Conservation (phyloP, 192 early-diverging fungal species). For the Podila horticola region DNA sequence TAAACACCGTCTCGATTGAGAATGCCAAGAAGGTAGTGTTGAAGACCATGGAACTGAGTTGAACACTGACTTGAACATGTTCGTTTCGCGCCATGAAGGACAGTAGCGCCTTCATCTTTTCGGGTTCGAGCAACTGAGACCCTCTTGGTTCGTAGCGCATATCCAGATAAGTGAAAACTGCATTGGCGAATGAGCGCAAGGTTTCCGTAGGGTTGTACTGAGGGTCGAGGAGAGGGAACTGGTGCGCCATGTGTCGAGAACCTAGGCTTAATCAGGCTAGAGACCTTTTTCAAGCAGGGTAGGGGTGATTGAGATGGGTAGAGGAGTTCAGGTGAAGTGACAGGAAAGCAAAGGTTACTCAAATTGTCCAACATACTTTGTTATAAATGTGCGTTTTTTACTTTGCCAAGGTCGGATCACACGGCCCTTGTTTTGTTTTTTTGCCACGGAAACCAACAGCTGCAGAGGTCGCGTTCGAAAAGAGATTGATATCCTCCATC, state of each 20-base stretch:
- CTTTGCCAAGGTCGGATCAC: too few relatives aligned
- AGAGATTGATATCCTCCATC: too few relatives aligned
- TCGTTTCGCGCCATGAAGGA: conserved; percentile 1
- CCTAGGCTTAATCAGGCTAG: too few relatives aligned
- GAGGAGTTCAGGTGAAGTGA: too few relatives aligned
- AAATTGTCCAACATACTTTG: too few relatives aligned
- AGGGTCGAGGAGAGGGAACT: conserved; percentile 23
- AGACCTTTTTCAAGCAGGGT: too few relatives aligned
- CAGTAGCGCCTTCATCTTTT: conserved; percentile 30
- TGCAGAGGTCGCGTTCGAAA: too few relatives aligned
- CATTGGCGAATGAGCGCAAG: conserved; percentile 24
- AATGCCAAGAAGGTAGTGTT: conserved; percentile 12
- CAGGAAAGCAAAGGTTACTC: too few relatives aligned
- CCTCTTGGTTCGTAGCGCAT: conserved; percentile 25
- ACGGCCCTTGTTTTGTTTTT: too few relatives aligned
- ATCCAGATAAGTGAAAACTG: conserved; percentile 26
- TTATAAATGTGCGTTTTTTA: too few relatives aligned
- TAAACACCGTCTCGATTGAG: conserved; percentile 30
- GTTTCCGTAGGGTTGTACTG: conserved; percentile 36
- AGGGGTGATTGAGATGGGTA: too few relatives aligned
- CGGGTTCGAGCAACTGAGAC: conserved; percentile 24
- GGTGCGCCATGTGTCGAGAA: conserved; percentile 9
- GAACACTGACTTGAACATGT: background rate
- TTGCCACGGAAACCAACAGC: too few relatives aligned
- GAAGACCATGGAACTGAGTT: conserved; percentile 6